Base-by-base conservation (phyloP, 495 filamentous ascomycete genomes). In the Penicillium nucicola region DNA sequence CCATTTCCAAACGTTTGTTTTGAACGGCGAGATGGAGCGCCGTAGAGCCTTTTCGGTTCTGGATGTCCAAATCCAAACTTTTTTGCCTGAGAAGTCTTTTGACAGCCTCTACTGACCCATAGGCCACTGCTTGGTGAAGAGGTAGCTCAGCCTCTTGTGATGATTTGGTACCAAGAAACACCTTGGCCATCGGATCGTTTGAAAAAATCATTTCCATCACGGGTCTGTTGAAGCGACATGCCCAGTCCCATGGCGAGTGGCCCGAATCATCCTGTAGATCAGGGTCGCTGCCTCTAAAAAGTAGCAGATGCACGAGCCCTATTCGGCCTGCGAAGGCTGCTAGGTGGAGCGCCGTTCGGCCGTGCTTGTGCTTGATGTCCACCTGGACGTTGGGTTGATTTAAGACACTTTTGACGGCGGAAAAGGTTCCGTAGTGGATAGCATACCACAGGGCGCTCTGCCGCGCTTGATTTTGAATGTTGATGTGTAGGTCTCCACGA, bases 361-460 rank as follows among this genome's bases (percentile, higher is more conserved):
- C 47, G 28, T 35, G 3, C n/a, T 33, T 41, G 17, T 51, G 17
- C 32, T 30, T 39, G 14, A 42, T 15, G 23, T 55, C 19, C 10
- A 55, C 23, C 20, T 19, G 22, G 10, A 55, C 3, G 10, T 42
- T 36, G 2, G 36, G 40, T 31, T 28, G 10, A 10, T 34, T n/a
- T 32, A 53, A 31, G 4, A 53, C 5, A 7, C 37, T 39, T 18
- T 36, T 38, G 2, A 56, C 18, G 3, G 20, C 15, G 4, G 25
- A 19, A 25, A 12, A 35, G 12, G n/a, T 51, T 18, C 20, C 18
- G 20, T 56, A 51, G 23, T 31, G 30, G 13, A 51, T 43, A 5
- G 45, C 31, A 56, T 56, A 56, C 47, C 23, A 56, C 38, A 56
- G 25, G 5, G 42, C 48, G 28, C 23, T 52, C 28, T 52, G 22